Evolutionary conservation across 83 land plant species (phyloP), one percentile per base, ranked within the genome.

Genomic region (Picea abies): DNA sequence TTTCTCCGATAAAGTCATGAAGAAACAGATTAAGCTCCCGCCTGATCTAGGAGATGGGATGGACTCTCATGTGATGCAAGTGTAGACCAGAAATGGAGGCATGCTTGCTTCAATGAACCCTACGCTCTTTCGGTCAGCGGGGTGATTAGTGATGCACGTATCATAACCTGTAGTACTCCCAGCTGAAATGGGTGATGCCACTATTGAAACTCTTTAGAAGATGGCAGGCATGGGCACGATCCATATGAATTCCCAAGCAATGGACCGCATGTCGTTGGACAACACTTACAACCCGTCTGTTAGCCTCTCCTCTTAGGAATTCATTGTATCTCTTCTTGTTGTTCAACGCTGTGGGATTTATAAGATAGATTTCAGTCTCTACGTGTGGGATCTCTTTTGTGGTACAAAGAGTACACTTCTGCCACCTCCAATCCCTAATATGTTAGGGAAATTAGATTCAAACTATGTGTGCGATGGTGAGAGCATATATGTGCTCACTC

Each of bases 31-130:
- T 29, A 39, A 62, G 26, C 26, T 76, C 67, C 60, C 90, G 14
- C 90, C 97, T 8, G 89, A 93, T 82, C 89, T 94, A 71, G 98
- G 94, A 11, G 90, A 90, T 77, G 94, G 95, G 3, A 76, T 96
- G 68, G 94, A 91, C 49, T 84, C 89, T 37, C 56, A 10, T 49
- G 56, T 49, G 1, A 9, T 49, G 12, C 56, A 49, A 12, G 56
- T 49, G 56, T 12, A 49, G 11, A 93, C 94, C 4, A 85, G 90
- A 66, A 90, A 93, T 82, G 99, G 99, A 39, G 97, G 99, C 10
- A 89, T 84, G 73, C 78, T 96, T 82, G 89, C 89, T 15, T 85
- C 95, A 70, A 89, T 90, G 91, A 93, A 91, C 78, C 97, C 97
- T 11, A 84, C 87, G 25, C 67, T 79, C 39, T 81, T 89, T 56